Evolutionary conservation across 2,329 filamentous ascomycete species (phyloP), one percentile per base, ranked within the genome.

Genomic region (Scopulariopsis brevicaulis): DNA sequence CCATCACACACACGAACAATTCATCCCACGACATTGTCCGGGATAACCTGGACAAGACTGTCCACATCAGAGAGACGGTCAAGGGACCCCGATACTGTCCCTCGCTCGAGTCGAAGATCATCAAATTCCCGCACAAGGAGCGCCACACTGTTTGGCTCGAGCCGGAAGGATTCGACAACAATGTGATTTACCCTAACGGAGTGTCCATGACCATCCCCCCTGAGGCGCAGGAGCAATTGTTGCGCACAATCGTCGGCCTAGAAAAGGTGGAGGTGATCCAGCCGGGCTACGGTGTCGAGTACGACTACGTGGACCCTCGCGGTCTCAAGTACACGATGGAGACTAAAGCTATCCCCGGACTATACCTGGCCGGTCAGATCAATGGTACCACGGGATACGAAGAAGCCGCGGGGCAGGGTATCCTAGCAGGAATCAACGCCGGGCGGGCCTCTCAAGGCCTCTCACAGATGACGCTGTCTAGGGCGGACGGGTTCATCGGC

Each of bases 301-400:
- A 99, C 71, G 94, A 97, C 74, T 99, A 99, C 70, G 90, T 99
- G 20, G 94, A 99, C 68, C 94, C 94, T 20, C 86, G 94, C 56
- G 87, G 88, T 64, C 78, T 99, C 3, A 87, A 86, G 62, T 84
- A 88, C n/a, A 94, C 92, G 0, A 81, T 99, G 8, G 94, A 99
- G 71, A 97, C 94, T 1, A 99, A 97, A 71, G 80, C 87, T 24
- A 96, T 99, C 61, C 77, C 77, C 8, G 94, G 94, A 1, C 81
- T 99, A 14, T 99, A 89, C 73, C 80, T 99, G 35, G 94, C 94
- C 0, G 94, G 94, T 4, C 94, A 99, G 70, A 96, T 99, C 71
- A 99, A 99, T 70, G 94, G 94, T 53, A 99, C 94, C 0, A 99
- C 94, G 0, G 94, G 94, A 3, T 99, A 99, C 69, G 94, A 99